phyloP scores from a whole-genome alignment of 495 filamentous ascomycete genomes.

The Bacidia gigantensis region DNA sequence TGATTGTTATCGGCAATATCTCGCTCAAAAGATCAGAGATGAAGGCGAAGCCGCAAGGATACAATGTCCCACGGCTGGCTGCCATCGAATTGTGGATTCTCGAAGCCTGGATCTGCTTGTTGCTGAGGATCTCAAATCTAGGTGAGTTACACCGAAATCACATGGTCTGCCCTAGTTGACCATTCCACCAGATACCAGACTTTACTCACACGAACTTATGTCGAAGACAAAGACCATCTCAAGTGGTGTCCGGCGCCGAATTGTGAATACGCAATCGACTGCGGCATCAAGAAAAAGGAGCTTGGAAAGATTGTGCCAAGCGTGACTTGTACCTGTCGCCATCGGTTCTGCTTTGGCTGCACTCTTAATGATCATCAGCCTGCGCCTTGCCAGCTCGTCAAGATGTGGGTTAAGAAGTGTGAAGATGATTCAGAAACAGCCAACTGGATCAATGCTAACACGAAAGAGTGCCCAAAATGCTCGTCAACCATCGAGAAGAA shows the following conservation, averaged over 20 bases:
- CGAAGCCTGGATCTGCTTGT: slow-evolving; percentile 77
- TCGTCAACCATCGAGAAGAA: slow-evolving; percentile 98
- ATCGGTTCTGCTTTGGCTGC: slow-evolving; percentile 95
- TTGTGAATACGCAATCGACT: slow-evolving; percentile 85
- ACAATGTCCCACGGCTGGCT: slow-evolving; percentile 77
- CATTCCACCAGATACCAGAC: slow-evolving; percentile 51
- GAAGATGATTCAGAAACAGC: slow-evolving; percentile 97
- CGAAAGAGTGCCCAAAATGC: slow-evolving; percentile 94
- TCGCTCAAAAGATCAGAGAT: slow-evolving; percentile 79
- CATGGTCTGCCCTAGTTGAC: no score
- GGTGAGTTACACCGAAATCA: no score
- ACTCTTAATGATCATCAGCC: slow-evolving; percentile 85
- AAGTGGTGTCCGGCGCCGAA: slow-evolving; percentile 97
- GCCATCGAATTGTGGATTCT: slow-evolving; percentile 81
- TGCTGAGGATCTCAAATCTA: slow-evolving; percentile 51
- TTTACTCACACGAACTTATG: slow-evolving; percentile 83
- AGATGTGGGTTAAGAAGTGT: slow-evolving; percentile 96
- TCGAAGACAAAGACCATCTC: slow-evolving; percentile 86
- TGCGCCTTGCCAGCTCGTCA: slow-evolving; percentile 79
- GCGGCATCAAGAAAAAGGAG: slow-evolving; percentile 70
- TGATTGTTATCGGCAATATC: slow-evolving; percentile 82
- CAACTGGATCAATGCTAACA: slow-evolving; percentile 99
- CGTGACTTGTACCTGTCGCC: slow-evolving; percentile 67
- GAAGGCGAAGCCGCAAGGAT: slow-evolving; percentile 93
- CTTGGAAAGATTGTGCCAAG: slow-evolving; percentile 76